Evolutionary conservation across 345 rosid genomes (phyloP), one percentile per base, ranked within the genome.

Genomic region (Euclidium syriacum): DNA sequence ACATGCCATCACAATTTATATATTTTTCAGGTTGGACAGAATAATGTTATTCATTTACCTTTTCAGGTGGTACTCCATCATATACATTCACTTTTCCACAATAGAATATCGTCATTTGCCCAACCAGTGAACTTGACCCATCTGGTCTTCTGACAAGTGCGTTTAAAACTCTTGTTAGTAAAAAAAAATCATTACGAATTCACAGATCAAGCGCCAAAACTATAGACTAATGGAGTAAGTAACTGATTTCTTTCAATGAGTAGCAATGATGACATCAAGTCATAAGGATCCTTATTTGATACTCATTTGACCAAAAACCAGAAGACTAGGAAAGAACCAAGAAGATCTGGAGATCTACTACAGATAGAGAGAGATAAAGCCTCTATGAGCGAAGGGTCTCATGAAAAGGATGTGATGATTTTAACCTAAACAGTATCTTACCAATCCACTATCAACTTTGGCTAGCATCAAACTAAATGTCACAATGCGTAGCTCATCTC

Each of bases 91-190:
- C 88, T 81, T 89, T 87, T 11, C 98, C 98, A 40, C 89, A 68
- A 70, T 92, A 92, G 78, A 92, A 86, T 72, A 92, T 89, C 2
- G 96, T 85, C 98, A 92, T 85, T 71, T 92, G 96, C 66, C 81
- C 88, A 46, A 57, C 52, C 5, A 33, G 14, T 30, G 74, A 77
- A 72, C 66, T 79, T 34, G 74, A 49, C 51, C 74, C 85, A 68
- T 67, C 74, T 0, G 75, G 77, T 70, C 80, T 73, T 72, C 97
- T 84, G 82, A 48, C 9, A 57, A 46, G 47, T 51, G 2, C 11
- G 10, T 32, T 64, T 24, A 73, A 48, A 56, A 17, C 25, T 30
- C 43, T 50, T 18, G 16, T 27, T 16, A 38, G 17, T 18, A 5
- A 16, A 7, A 29, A 36, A 12, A 44, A 47, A 27, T 4, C 64